Evolutionary conservation across 2,329 filamentous ascomycete species (phyloP).

Genomic region (Aureobasidium vineae): DNA sequence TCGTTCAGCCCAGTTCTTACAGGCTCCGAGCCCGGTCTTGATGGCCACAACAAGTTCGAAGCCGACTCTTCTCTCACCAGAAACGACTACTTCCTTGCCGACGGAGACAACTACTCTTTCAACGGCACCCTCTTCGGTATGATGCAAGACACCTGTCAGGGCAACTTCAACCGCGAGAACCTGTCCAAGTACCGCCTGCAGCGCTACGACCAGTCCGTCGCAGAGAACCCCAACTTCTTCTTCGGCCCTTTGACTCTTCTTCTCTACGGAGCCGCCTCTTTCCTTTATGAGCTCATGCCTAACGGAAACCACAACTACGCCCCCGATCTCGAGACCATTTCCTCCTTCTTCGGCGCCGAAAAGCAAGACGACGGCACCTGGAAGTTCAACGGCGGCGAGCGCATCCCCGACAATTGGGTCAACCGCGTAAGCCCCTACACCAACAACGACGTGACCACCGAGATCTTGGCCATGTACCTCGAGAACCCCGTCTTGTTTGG

Average conservation of each 20-base stretch:
- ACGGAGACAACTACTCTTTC: conserved; percentile 43
- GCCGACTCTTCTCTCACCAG: conserved; percentile 44
- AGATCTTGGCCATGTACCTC: conserved; percentile 46
- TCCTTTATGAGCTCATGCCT: conserved; percentile 48
- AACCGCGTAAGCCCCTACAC: conserved; percentile 41
- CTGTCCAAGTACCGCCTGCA: conserved; percentile 43
- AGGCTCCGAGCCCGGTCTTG: conserved; percentile 45
- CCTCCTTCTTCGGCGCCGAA: conserved; percentile 45
- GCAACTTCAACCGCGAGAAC: conserved; percentile 42
- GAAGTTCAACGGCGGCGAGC: conserved; percentile 41
- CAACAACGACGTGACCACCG: conserved; percentile 38
- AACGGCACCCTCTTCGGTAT: conserved; percentile 44
- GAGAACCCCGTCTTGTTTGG: conserved; percentile 47
- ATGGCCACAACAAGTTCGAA: conserved; percentile 49
- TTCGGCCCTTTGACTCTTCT: conserved; percentile 45
- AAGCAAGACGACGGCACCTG: conserved; percentile 42
- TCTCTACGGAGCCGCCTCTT: conserved; percentile 45
- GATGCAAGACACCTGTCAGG: conserved; percentile 39
- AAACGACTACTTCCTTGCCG: conserved; percentile 44
- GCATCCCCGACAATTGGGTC: conserved; percentile 46
- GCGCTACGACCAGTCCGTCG: conserved; percentile 42
- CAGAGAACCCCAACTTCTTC: conserved; percentile 45
- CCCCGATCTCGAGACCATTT: conserved; percentile 40
- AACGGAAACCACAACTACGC: conserved; percentile 36
- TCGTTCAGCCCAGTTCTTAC: conserved; percentile 38